A percentile compares a stretch with the other conserved stretches of the same genome.
Evolutionary conservation across 2,329 filamentous ascomycete species (phyloP).

Genomic region (Fusarium sp.): DNA sequence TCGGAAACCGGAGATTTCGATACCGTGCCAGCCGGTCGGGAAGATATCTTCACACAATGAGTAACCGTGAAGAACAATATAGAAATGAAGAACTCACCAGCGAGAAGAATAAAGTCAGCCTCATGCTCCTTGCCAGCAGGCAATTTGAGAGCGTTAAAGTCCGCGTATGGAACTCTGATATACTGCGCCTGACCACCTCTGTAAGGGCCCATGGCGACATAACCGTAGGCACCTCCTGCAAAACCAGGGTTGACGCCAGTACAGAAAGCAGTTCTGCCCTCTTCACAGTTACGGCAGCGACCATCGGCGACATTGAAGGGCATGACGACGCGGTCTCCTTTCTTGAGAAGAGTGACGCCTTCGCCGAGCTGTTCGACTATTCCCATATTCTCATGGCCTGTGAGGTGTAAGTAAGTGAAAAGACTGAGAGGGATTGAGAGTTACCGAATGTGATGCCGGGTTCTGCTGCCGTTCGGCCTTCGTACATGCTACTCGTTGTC

Average conservation of each 20-base stretch:
- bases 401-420: neutral
- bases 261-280: constrained; percentile 73
- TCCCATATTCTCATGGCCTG: constrained; percentile 70
- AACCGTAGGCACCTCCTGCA: constrained; percentile 56
- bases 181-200: constrained; percentile 70
- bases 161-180: constrained; percentile 72
- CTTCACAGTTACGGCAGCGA: constrained; percentile 72
- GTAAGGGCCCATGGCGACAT: constrained; percentile 70
- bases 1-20: constrained; percentile 68
- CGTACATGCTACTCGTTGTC: constrained; percentile 65
- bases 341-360: constrained; percentile 70
- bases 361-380: constrained; percentile 65
- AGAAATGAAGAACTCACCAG: constrained; percentile 43
- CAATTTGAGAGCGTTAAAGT: constrained; percentile 73
- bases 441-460: constrained; percentile 69
- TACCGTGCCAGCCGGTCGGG: constrained; percentile 64
- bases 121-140: constrained; percentile 71
- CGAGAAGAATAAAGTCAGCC: constrained; percentile 66
- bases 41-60: constrained; percentile 48
- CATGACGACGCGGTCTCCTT: constrained; percentile 72
- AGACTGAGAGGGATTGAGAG: too few relatives aligned
- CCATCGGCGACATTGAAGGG: constrained; percentile 75
- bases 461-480: constrained; percentile 72
- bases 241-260: constrained; percentile 63
- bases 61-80: constrained; percentile 51